phyloP scores from a whole-genome alignment of 805 yeast genomes.

The Spathaspora arborariae region DNA sequence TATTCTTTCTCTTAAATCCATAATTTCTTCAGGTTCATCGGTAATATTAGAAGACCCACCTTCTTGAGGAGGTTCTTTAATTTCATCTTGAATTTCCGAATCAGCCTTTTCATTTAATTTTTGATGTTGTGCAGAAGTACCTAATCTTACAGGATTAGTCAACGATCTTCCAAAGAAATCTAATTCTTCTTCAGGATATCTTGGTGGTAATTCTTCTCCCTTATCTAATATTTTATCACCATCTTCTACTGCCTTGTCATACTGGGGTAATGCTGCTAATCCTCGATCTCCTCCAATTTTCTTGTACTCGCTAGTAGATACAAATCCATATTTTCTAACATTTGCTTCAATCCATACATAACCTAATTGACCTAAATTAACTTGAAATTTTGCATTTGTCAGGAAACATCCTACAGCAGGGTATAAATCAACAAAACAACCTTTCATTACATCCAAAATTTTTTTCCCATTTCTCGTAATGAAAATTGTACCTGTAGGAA shows the following conservation, averaged over 20 bases:
- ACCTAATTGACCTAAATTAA: slow-evolving; percentile 41
- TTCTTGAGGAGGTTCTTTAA: slow-evolving; percentile 4
- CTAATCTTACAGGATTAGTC: slow-evolving; percentile 18
- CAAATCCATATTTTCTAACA: slow-evolving; percentile 54
- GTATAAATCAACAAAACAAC: slow-evolving; percentile 46
- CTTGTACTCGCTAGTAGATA: slow-evolving; percentile 42
- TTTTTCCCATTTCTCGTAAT: slow-evolving; percentile 56
- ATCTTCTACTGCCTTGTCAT: slow-evolving; percentile 31
- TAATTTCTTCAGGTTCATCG: slow-evolving; percentile 31
- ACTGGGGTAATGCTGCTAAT: slow-evolving; percentile 36
- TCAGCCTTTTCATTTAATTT: slow-evolving; percentile 10
- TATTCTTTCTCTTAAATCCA: slow-evolving; percentile 30
- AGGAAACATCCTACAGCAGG: slow-evolving; percentile 53
- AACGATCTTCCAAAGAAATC: slow-evolving; percentile 54
- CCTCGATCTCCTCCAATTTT: slow-evolving; percentile 37
- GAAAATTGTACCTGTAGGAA: slow-evolving; percentile 46
- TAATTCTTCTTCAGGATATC: slow-evolving; percentile 59
- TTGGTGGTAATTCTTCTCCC: slow-evolving; percentile 73
- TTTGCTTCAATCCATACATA: slow-evolving; percentile 49
- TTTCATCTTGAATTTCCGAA: slow-evolving; percentile 9
- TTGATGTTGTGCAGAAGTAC: slow-evolving; percentile 25
- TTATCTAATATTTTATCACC: slow-evolving; percentile 59
- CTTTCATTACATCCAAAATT: slow-evolving; percentile 46
- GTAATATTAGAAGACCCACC: slow-evolving; percentile 17
- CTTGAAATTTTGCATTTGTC: slow-evolving; percentile 40